Conservation (phyloP, 2,329 filamentous ascomycete genomes). For the Thermomyces lanuginosus region DNA sequence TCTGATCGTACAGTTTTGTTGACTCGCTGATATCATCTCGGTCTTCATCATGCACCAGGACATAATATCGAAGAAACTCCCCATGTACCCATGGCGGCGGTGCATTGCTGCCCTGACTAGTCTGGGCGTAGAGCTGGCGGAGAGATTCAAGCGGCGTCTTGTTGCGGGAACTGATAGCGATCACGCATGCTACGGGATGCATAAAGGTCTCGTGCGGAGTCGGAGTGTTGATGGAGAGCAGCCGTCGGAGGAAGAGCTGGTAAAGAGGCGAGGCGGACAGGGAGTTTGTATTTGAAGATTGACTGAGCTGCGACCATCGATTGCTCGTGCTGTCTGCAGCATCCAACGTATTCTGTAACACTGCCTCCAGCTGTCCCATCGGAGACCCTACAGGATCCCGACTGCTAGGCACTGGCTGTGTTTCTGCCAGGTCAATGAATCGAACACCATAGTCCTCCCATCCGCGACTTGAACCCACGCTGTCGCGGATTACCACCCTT, state of each 20-base stretch:
- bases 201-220: slow-evolving; percentile 82
- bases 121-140: slow-evolving; percentile 65
- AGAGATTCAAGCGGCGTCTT: slow-evolving; percentile 72
- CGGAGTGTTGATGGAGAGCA: slow-evolving; percentile 64
- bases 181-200: slow-evolving; percentile 85
- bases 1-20: slow-evolving; percentile 83
- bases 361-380: slow-evolving; percentile 52
- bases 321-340: slow-evolving; percentile 47
- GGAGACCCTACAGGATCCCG: slow-evolving; percentile 16
- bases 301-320: slow-evolving; percentile 14
- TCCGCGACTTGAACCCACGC: slow-evolving; percentile 61
- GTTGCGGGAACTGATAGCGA: slow-evolving; percentile 85
- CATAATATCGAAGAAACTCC: slow-evolving; percentile 89
- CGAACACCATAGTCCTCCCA: slow-evolving; percentile 85
- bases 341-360: slow-evolving; percentile 63
- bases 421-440: slow-evolving; percentile 50
- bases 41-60: slow-evolving; percentile 92
- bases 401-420: slow-evolving; percentile 21
- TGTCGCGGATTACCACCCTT: slow-evolving; percentile 81
- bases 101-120: slow-evolving; percentile 56
- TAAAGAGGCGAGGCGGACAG: slow-evolving; percentile 59
- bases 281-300: slow-evolving; percentile 13
- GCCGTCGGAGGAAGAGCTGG: slow-evolving; percentile 62
- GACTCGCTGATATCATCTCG: slow-evolving; percentile 82
- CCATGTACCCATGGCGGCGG: slow-evolving; percentile 76